These are phyloP conservation scores for Ascosphaera acerosa DNA, from an alignment of 2,329 filamentous ascomycete genomes.

Conservation along the genomic window DNA sequence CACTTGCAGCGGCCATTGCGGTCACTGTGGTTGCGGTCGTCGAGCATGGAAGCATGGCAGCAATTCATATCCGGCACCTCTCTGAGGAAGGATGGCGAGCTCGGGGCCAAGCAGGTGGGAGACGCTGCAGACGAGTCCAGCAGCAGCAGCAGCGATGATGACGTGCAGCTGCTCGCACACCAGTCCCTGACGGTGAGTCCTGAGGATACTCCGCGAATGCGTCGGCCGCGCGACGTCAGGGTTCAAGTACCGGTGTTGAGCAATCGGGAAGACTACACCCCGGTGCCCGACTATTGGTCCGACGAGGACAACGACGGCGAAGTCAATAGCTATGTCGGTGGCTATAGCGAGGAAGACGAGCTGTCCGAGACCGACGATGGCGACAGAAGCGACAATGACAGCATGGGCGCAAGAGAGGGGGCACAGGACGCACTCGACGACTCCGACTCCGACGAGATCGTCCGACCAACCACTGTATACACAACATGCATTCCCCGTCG, in stretches of 20 bases:
- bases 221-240: conserved; percentile 3
- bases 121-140: too few relatives aligned
- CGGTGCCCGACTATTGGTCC: conserved; percentile 16
- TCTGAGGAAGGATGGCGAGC: too few relatives aligned
- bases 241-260: conserved; percentile 12
- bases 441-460: background rate
- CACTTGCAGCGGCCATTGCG: too few relatives aligned
- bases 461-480: background rate
- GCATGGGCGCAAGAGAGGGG: too few relatives aligned
- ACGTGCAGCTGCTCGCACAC: background rate
- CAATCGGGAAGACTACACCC: conserved; percentile 14
- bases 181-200: background rate
- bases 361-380: background rate
- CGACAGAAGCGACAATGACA: background rate
- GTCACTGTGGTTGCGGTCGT: too few relatives aligned
- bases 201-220: background rate
- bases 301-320: conserved; percentile 12
- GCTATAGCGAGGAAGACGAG: too few relatives aligned
- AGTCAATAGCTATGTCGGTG: too few relatives aligned
- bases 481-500: background rate
- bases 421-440: background rate
- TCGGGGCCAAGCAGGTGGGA: too few relatives aligned
- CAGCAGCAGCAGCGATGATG: conserved; percentile 1
- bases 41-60: conserved; percentile 4
- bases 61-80: background rate